Evolutionary conservation across 306 rosid species (phyloP), one percentile per base, ranked within the genome.

Genomic region (Pyrus betulifolia): DNA sequence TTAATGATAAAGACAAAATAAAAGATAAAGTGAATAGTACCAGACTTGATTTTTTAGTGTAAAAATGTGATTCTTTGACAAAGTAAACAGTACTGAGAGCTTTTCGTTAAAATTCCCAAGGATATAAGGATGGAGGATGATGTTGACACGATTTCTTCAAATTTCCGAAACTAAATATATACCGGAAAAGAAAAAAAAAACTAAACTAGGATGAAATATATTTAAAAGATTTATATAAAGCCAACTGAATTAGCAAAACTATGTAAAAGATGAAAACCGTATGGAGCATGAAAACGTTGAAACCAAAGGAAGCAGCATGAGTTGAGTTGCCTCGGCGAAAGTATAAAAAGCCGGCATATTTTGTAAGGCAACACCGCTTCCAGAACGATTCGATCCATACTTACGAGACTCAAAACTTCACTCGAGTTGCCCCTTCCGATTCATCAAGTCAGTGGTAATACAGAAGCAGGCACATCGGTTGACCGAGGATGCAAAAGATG

Each of bases 381-480:
- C 9, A 74, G 27, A 69, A 52, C 31, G 38, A 76, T 67, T 69
- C 22, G 22, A 68, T 62, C 75, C 76, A 55, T 33, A 6, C 61
- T 7, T 44, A 9, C 40, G 82, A 52, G 8, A 0, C 51, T 25
- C 46, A 18, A 70, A 78, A 71, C 38, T 74, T 84, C 74, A 84
- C 30, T 84, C 88, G 19, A 69, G 55, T 76, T 79, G 75, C 70
- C 79, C 88, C 67, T 89, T 85, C 27, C 92, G 82, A 80, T 88
- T 96, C 96, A 96, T 85, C 91, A 91, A 76, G 83, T 96, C 99
- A n/a, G 27, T 96, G 99, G 82, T 96, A 96, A 72, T 96, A 96
- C 10, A 96, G 83, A 72, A 96, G 93, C 62, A 96, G 80, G 21
- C 94, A 88, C 97, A 91, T 93, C n/a, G 98, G 99, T 84, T 96